phyloP scores from a whole-genome alignment of 1,284 basidiomycete species.

The Leccinum pachyderme region DNA sequence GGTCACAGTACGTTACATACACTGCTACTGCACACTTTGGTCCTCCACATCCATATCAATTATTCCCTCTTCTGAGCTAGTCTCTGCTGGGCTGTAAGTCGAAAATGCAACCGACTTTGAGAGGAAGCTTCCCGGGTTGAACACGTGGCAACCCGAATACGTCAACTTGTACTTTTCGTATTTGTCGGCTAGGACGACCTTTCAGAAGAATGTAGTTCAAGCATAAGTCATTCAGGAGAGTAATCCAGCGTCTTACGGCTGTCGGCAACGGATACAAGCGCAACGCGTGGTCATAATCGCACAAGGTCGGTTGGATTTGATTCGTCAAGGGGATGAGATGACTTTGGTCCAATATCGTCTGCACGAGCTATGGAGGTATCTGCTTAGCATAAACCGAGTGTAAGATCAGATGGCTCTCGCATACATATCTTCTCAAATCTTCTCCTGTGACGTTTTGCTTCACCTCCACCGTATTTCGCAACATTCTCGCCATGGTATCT shows the following conservation, averaged over 20 bases:
- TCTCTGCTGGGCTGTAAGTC: slow-evolving; percentile 80
- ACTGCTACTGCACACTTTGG: slow-evolving; percentile 5
- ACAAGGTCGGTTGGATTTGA: slow-evolving; percentile 82
- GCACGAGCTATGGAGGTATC: slow-evolving; percentile 67
- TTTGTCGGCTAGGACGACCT: slow-evolving; percentile 96
- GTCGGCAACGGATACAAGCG: slow-evolving; percentile 95
- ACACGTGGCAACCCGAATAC: slow-evolving; percentile 97
- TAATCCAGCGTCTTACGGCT: slow-evolving; percentile 48
- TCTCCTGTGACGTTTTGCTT: slow-evolving; percentile 74
- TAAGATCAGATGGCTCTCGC: slow-evolving; percentile 27
- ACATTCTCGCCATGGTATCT: slow-evolving; percentile 91
- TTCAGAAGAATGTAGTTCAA: slow-evolving; percentile 34
- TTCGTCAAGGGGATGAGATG: slow-evolving; percentile 86
- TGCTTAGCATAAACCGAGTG: slow-evolving; percentile 6
- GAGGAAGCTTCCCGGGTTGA: slow-evolving; percentile 93
- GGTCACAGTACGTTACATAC: not conserved
- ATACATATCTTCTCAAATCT: slow-evolving; percentile 85
- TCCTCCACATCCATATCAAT: slow-evolving; percentile 39
- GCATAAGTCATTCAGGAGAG: not conserved
- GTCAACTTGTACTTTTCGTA: slow-evolving; percentile 96
- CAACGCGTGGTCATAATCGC: slow-evolving; percentile 91
- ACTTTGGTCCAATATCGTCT: slow-evolving; percentile 89
- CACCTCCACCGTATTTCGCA: slow-evolving; percentile 86
- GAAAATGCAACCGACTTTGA: slow-evolving; percentile 80
- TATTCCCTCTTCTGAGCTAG: slow-evolving; percentile 70